A percentile compares a stretch with the other conserved stretches of the same genome.
These are phyloP conservation scores for Gynandropsis gynandra DNA, from an alignment of 345 rosid species.

Conservation along the genomic window DNA sequence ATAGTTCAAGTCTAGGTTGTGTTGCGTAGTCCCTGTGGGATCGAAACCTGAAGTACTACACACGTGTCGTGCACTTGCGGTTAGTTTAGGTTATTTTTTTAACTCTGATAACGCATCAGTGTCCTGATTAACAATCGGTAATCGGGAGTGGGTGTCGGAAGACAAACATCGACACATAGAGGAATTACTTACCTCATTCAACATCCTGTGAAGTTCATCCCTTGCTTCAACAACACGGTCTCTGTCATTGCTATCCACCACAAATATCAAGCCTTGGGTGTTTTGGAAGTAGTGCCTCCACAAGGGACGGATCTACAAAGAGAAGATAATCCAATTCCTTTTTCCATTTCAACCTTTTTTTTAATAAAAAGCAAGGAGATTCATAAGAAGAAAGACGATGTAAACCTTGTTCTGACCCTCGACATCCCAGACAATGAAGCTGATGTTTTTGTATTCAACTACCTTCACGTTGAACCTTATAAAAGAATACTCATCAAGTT, in stretches of 20 bases:
- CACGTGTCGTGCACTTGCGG: too few species aligned
- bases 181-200: conserved; percentile 36
- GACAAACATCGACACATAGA: background rate
- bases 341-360: too few species aligned
- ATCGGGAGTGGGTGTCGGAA: background rate
- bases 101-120: too few species aligned
- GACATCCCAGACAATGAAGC: conserved; percentile 66
- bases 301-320: conserved; percentile 40
- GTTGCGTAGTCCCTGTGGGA: too few species aligned
- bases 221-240: conserved; percentile 52
- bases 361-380: too few species aligned
- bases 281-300: conserved; percentile 57
- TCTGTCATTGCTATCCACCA: conserved; percentile 49
- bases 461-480: conserved; percentile 46
- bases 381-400: background rate
- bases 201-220: conserved; percentile 51
- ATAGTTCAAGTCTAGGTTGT: too few species aligned
- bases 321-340: too few species aligned
- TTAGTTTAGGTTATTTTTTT: too few species aligned
- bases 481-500: conserved; percentile 19
- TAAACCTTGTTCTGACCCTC: conserved; percentile 66
- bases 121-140: background rate
- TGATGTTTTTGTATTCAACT: conserved; percentile 58
- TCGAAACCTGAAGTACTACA: too few species aligned
- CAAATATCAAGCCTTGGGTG: conserved; percentile 50